Evolutionary conservation across 75 land plant genomes (phyloP), one percentile per base, ranked within the genome.

Genomic region (Pinus tabuliformis): DNA sequence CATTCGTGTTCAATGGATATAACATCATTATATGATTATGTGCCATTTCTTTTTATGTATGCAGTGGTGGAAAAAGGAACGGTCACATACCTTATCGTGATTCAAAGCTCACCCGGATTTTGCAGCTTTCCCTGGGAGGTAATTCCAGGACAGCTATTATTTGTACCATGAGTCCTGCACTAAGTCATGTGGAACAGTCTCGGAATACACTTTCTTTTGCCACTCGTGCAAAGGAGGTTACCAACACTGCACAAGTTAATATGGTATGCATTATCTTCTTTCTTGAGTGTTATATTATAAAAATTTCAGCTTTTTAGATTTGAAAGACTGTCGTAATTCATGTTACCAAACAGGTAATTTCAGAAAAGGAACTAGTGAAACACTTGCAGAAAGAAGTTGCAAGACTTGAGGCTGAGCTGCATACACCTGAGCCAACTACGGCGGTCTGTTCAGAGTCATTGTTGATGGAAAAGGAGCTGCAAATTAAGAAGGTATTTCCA

Each of bases 71-170:
- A 21, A 91, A 87, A 72, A 83, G 81, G 79, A 85, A 87, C 61
- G 93, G 89, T 21, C 95, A 91, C 66, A 86, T 93, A 75, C 91
- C 92, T 3, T 89, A 91, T 56, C 26, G 94, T 52, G 90, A 94
- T 75, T 94, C 97, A 28, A 94, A 94, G 77, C 94, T 94, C 57
- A 94, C 97, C 7, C 87, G 97, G 63, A 94, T 94, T 66, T 78
- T 94, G 82, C 97, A 94, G 77, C 90, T 83, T 71, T 91, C 97
- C 21, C 91, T 94, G 62, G 97, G 94, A 24, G 97, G 97, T 42
- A 94, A 94, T 86, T 90, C 97, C 33, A 83, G 97, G 20, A 94
- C 97, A 28, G 97, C 97, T 21, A 92, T 94, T 49, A 94, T 94
- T 17, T 94, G 97, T 49, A 94, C 97, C 16, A 86, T 94, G 86